Conservation (phyloP, 371 early-diverging fungal species). For the Mucor circinelloides region DNA sequence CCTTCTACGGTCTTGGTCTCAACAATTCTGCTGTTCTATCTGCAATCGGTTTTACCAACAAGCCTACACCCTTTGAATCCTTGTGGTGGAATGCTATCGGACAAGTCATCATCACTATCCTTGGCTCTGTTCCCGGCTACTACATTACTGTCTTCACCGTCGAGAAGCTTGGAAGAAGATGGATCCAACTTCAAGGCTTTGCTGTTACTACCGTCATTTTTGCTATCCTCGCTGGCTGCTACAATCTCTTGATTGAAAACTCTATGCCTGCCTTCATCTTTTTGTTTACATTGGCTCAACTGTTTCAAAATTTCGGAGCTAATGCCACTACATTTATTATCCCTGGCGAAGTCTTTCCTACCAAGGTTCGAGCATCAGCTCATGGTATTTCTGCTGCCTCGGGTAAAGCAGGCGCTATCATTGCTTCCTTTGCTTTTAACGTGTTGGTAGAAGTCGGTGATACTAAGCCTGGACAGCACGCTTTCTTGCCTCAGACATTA, state of each 20-base stretch:
- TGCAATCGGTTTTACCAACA: slow-evolving; percentile 56
- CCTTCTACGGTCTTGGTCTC: slow-evolving; percentile 78
- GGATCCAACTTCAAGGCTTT: slow-evolving; percentile 78
- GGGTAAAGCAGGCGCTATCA: slow-evolving; percentile 84
- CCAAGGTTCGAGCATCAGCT: slow-evolving; percentile 79
- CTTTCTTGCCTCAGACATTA: slow-evolving; percentile 65
- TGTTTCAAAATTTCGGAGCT: slow-evolving; percentile 86
- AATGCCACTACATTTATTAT: slow-evolving; percentile 86
- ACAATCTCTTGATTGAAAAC: slow-evolving; percentile 42
- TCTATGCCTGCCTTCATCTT: slow-evolving; percentile 65
- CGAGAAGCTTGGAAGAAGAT: slow-evolving; percentile 79
- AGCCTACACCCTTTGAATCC: slow-evolving; percentile 5
- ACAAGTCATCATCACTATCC: slow-evolving; percentile 71
- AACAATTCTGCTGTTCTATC: slow-evolving; percentile 62
- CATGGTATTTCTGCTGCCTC: slow-evolving; percentile 89
- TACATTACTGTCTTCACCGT: slow-evolving; percentile 79
- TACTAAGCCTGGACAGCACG: slow-evolving; percentile 43
- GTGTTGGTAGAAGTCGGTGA: slow-evolving; percentile 65
- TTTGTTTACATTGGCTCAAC: slow-evolving; percentile 74
- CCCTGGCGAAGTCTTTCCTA: slow-evolving; percentile 87
- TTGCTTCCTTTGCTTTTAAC: slow-evolving; percentile 74
- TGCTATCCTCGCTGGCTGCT: slow-evolving; percentile 42
- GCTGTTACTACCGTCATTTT: slow-evolving; percentile 42
- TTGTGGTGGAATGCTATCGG: slow-evolving; percentile 47
- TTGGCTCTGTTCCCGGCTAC: slow-evolving; percentile 87